A percentile compares a stretch with the other conserved stretches of the same genome.
Conservation (phyloP, 1,139 yeast genomes). For the Candida glucosophila region DNA sequence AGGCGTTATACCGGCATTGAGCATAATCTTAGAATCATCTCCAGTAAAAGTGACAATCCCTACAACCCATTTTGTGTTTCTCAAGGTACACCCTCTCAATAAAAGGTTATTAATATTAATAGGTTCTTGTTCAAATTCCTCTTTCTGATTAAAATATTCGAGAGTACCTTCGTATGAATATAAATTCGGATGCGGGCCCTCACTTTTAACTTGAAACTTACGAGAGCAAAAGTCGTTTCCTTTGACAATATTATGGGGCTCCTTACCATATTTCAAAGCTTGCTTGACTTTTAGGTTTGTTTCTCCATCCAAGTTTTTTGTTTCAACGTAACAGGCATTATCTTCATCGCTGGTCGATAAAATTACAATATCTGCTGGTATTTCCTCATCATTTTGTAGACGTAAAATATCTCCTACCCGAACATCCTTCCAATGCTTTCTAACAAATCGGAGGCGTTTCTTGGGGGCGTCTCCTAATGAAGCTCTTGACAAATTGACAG, state of each 20-base stretch:
- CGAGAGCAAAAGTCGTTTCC: conserved; percentile 37
- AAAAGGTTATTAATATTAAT: conserved; percentile 40
- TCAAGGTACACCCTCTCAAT: conserved; percentile 42
- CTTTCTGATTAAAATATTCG: conserved; percentile 19
- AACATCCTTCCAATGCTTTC: conserved; percentile 45
- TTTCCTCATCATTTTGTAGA: conserved; percentile 46
- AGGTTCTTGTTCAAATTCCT: conserved; percentile 26
- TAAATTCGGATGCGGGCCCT: conserved; percentile 48
- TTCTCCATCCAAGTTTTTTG: conserved; percentile 55
- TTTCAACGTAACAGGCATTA: conserved; percentile 48
- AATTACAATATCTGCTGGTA: conserved; percentile 48
- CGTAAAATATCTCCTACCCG: conserved; percentile 47
- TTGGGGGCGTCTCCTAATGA: conserved; percentile 4
- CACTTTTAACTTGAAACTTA: conserved; percentile 40
- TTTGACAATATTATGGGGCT: conserved; percentile 20
- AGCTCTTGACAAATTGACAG: conserved; percentile 8
- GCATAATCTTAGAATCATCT: conserved; percentile 47
- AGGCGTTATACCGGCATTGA: conserved; percentile 51
- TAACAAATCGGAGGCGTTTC: conserved; percentile 22
- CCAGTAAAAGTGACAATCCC: conserved; percentile 49
- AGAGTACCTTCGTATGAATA: conserved; percentile 50
- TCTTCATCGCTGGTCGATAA: conserved; percentile 46
- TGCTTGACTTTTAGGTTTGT: conserved; percentile 49
- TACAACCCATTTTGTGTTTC: conserved; percentile 50
- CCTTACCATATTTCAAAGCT: conserved; percentile 35